These are phyloP conservation scores for Stentor coeruleus DNA, from an alignment of 73 alveolate species.

Conservation along the genomic window DNA sequence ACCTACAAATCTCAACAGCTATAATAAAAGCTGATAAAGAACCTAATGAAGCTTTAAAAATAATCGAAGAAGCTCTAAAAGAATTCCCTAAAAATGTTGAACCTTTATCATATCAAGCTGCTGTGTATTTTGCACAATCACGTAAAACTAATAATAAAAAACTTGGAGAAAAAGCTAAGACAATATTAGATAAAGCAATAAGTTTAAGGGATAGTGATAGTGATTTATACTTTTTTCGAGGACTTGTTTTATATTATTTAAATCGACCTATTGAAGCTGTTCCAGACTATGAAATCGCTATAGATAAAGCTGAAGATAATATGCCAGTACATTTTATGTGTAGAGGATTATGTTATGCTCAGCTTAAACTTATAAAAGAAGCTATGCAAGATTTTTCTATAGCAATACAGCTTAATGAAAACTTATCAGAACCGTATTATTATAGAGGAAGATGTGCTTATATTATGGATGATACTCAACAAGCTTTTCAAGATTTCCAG, in stretches of 20 bases:
- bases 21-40: slow-evolving; percentile 32
- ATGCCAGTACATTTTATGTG: slow-evolving; percentile 38
- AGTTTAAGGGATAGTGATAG: slow-evolving; percentile 37
- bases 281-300: slow-evolving; percentile 38
- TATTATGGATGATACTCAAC: slow-evolving; percentile 31
- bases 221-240: slow-evolving; percentile 38
- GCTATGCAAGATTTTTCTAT: slow-evolving; percentile 41
- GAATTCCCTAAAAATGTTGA: slow-evolving; percentile 40
- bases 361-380: slow-evolving; percentile 27
- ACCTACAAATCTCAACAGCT: slow-evolving; percentile 39
- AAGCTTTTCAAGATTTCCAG: slow-evolving; percentile 45
- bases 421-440: slow-evolving; percentile 40
- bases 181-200: slow-evolving; percentile 35
- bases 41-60: slow-evolving; percentile 27
- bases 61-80: slow-evolving; percentile 37
- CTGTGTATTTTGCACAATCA: slow-evolving; percentile 30
- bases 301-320: slow-evolving; percentile 43
- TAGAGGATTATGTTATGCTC: slow-evolving; percentile 43
- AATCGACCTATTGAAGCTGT: slow-evolving; percentile 33
- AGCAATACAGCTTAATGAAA: slow-evolving; percentile 38
- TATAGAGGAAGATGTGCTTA: slow-evolving; percentile 28
- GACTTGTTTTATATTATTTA: slow-evolving; percentile 32
- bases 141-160: slow-evolving; percentile 25
- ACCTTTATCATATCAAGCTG: slow-evolving; percentile 40
- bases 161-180: slow-evolving; percentile 19